Percentiles rank a stretch among this genome's conserved stretches.
These are phyloP conservation scores for Vitis riparia DNA, from an alignment of 164 flowering plant genomes.

Conservation along the genomic window DNA sequence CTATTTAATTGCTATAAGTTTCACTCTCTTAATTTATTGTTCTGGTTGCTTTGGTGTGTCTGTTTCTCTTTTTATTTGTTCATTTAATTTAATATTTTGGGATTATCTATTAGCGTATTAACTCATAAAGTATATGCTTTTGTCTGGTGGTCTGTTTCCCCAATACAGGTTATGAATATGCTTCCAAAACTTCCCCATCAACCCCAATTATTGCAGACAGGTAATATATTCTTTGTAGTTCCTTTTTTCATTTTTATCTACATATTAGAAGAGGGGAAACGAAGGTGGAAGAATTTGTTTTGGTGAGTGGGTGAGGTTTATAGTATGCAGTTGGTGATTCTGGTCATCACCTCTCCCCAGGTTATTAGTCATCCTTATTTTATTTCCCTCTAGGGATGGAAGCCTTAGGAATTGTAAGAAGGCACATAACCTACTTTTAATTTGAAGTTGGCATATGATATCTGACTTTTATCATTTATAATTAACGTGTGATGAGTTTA, in stretches of 20 bases:
- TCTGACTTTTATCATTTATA: background rate
- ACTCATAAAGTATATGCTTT: background rate
- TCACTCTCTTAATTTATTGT: background rate
- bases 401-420: background rate
- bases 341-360: too few relatives aligned
- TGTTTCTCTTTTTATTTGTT: background rate
- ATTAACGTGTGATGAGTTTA: conserved; percentile 7
- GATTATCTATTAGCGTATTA: background rate
- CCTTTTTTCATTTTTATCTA: background rate
- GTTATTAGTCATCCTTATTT: too few relatives aligned
- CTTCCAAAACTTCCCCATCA: conserved; percentile 86
- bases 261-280: background rate
- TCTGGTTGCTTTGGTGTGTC: too few relatives aligned
- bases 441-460: background rate
- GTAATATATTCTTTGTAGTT: conserved; percentile 31
- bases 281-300: background rate
- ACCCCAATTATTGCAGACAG: conserved; percentile 88
- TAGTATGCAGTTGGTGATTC: too few relatives aligned
- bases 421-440: background rate
- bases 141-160: conserved; percentile 2
- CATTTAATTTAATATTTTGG: background rate
- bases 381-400: background rate
- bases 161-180: conserved; percentile 68
- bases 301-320: too few relatives aligned
- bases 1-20: background rate